These are phyloP conservation scores for Phoma sp. DNA, from an alignment of 2,329 filamentous ascomycete species.

Conservation along the genomic window DNA sequence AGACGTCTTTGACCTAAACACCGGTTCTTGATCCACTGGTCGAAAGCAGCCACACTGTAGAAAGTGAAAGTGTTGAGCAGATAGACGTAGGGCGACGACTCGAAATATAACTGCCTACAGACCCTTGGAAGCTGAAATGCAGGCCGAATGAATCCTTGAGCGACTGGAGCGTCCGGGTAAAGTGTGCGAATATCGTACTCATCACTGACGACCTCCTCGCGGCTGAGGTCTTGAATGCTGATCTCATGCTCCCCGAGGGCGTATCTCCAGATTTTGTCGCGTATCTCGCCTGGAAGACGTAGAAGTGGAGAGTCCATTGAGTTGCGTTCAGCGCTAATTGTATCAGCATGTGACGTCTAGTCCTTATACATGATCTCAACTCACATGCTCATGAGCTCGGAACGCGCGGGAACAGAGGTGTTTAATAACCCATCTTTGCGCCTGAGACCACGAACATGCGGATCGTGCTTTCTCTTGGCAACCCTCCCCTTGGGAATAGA, in stretches of 20 bases:
- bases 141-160: neutral
- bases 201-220: neutral
- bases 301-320: constrained; percentile 19
- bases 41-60: neutral
- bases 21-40: constrained; percentile 19
- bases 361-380: neutral
- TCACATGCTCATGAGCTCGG: constrained; percentile 10
- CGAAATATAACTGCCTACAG: constrained; percentile 19
- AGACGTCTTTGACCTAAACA: constrained; percentile 12
- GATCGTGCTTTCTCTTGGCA: neutral
- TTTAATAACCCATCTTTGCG: constrained; percentile 10
- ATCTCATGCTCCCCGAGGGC: constrained; percentile 14
- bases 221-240: neutral
- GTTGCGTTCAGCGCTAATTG: constrained; percentile 15
- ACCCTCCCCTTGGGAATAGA: neutral
- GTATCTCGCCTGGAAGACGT: constrained; percentile 20
- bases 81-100: constrained; percentile 9
- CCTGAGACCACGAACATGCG: neutral
- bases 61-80: constrained; percentile 9
- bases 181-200: neutral
- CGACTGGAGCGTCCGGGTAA: neutral
- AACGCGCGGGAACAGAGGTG: neutral
- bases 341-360: neutral
- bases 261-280: constrained; percentile 22
- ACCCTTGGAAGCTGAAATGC: constrained; percentile 9